Percentiles rank a stretch among this genome's conserved stretches.
These are phyloP conservation scores for Pugionium dolabratum DNA, from an alignment of 345 rosid genomes.

Conservation along the genomic window DNA sequence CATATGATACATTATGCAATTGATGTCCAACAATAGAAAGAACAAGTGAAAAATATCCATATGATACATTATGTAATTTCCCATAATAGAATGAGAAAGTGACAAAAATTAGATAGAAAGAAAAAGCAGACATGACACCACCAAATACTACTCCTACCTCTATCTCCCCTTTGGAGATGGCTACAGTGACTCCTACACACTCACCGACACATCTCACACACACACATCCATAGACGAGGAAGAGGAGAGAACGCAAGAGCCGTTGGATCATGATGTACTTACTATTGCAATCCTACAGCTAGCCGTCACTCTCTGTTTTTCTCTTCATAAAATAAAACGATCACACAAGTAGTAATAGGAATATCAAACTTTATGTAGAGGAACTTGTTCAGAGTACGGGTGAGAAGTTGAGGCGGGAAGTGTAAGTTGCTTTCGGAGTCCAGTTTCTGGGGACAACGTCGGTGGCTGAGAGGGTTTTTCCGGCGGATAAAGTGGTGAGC, in stretches of 20 bases:
- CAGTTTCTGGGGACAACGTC: constrained; percentile 86
- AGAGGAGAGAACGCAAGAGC: constrained; percentile 42
- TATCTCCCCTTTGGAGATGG: constrained; percentile 66
- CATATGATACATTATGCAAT: not conserved
- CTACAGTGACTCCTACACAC: constrained; percentile 39
- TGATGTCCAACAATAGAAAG: constrained; percentile 22
- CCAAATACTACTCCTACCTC: constrained; percentile 44
- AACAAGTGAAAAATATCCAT: constrained; percentile 26
- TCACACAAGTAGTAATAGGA: constrained; percentile 21
- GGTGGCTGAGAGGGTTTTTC: constrained; percentile 65
- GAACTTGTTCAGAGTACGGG: constrained; percentile 17
- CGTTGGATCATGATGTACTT: constrained; percentile 31
- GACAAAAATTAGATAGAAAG: constrained; percentile 15
- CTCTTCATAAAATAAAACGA: constrained; percentile 18
- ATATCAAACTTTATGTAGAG: not conserved
- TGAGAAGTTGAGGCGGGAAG: constrained; percentile 85
- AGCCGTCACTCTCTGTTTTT: constrained; percentile 27
- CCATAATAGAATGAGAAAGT: constrained; percentile 32
- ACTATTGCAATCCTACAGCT: constrained; percentile 27
- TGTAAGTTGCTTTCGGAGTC: constrained; percentile 88
- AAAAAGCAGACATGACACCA: constrained; percentile 30
- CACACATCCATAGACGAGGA: constrained; percentile 10
- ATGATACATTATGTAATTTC: constrained; percentile 22
- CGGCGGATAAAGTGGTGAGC: constrained; percentile 38
- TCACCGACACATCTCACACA: constrained; percentile 31